phyloP scores from a whole-genome alignment of 768 basidiomycete species.

The Melanogaster broomeanus region DNA sequence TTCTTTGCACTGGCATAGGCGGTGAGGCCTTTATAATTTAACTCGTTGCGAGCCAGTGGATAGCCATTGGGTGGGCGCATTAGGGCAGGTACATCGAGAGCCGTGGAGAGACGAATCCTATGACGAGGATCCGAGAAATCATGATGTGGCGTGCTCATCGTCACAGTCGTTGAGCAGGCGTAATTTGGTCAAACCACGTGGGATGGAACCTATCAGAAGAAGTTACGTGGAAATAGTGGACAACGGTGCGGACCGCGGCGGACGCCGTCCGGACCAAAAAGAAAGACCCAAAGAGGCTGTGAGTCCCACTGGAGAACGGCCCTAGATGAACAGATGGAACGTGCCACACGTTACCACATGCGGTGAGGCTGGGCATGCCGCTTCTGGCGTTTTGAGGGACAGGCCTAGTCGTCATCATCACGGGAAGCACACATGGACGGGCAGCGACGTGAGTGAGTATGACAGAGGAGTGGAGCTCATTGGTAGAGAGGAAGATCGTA shows the following conservation, averaged over 20 bases:
- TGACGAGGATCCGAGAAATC: neutral
- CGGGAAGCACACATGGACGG: constrained; percentile 5
- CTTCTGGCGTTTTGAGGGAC: neutral
- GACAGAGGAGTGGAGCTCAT: neutral
- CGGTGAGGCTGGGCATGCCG: constrained; percentile 10
- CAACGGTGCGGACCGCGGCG: constrained; percentile 9
- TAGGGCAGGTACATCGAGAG: neutral
- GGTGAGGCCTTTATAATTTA: neutral
- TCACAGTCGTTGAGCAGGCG: constrained; percentile 18
- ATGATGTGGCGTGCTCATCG: constrained; percentile 18
- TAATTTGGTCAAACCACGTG: constrained; percentile 1
- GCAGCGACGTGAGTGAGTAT: neutral
- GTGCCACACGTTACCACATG: constrained; percentile 12
- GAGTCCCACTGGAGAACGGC: constrained; percentile 12
- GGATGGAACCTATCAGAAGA: neutral
- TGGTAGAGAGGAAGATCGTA: constrained; percentile 2
- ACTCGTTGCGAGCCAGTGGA: neutral
- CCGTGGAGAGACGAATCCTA: neutral
- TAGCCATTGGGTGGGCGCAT: neutral
- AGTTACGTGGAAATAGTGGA: constrained; percentile 20
- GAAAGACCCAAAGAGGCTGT: neutral
- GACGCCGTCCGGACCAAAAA: constrained; percentile 25
- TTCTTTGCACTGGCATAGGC: too few relatives aligned
- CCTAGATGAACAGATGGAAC: constrained; percentile 13
- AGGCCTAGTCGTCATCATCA: constrained; percentile 2